phyloP scores from a whole-genome alignment of 331 rosid species.

The Quercus phellos region DNA sequence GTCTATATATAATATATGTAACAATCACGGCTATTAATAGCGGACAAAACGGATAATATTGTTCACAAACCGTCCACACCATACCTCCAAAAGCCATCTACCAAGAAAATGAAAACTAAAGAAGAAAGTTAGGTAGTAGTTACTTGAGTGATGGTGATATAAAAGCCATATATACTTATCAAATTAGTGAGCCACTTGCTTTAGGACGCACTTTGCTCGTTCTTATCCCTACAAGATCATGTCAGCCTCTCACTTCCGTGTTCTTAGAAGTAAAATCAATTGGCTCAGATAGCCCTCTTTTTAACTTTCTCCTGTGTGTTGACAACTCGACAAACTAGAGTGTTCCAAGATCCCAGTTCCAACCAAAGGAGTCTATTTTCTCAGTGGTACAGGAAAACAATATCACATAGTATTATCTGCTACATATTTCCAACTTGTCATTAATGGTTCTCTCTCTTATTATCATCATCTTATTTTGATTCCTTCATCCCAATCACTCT shows the following conservation, averaged over 20 bases:
- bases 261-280: neutral
- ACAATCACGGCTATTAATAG: too few relatives aligned
- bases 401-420: too few relatives aligned
- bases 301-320: neutral
- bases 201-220: neutral
- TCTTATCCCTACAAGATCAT: neutral
- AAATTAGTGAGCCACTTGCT: neutral
- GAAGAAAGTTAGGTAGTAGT: neutral
- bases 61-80: neutral
- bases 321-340: neutral
- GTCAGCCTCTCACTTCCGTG: neutral
- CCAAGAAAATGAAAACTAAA: slow-evolving; percentile 8
- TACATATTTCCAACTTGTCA: too few relatives aligned
- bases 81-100: neutral
- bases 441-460: neutral
- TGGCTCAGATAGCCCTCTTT: neutral
- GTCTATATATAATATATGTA: too few relatives aligned
- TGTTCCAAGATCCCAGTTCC: neutral
- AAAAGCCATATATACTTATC: too few relatives aligned
- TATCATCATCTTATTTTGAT: neutral
- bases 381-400: neutral
- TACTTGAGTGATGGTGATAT: slow-evolving; percentile 5
- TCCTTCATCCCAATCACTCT: neutral
- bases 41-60: neutral
- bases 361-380: neutral